Evolutionary conservation across 2,329 filamentous ascomycete genomes (phyloP), one percentile per base, ranked within the genome.

Genomic region (Ophiostoma populinum): DNA sequence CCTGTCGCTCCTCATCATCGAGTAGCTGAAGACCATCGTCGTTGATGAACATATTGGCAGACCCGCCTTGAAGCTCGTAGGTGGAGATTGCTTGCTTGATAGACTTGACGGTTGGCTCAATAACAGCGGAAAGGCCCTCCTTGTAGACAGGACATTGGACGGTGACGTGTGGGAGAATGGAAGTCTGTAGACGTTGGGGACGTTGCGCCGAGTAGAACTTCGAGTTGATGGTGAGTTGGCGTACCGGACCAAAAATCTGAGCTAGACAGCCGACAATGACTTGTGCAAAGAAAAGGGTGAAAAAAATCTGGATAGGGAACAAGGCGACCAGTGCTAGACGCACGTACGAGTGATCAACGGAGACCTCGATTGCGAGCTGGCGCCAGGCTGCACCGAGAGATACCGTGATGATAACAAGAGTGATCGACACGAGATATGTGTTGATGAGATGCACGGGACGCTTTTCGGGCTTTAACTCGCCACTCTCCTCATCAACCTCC

Each of bases 71-170:
- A 13, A 80, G 61, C 50, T 82, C 78, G 47, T 82, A 83, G 0
- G 75, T 80, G 21, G 74, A 77, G 49, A 82, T 81, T 42, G 77
- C 77, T 46, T 76, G 67, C 56, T 83, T 83, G 55, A 86, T 67
- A 2, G 79, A 85, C 47, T 72, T 73, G 47, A 86, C 70, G 0
- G 80, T 87, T 7, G 80, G 80, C 15, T 65, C 67, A 47, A 86
- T 85, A 53, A 92, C 82, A 41, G 63, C 70, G 24, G 59, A 58
- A 3, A 92, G 63, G 43, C 81, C 80, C 52, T 92, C 82, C 53
- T 87, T 90, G 60, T 90, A 92, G 0, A 92, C 80, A 5, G 82
- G 82, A 52, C 80, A 86, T 50, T 92, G 82, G 27, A 92, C 79
- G 3, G 80, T 87, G 43, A 82, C 64, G 49, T 82, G 80, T 2